Conservation (phyloP, 139 green algal genomes). For the Chlorella sorokiniana region DNA sequence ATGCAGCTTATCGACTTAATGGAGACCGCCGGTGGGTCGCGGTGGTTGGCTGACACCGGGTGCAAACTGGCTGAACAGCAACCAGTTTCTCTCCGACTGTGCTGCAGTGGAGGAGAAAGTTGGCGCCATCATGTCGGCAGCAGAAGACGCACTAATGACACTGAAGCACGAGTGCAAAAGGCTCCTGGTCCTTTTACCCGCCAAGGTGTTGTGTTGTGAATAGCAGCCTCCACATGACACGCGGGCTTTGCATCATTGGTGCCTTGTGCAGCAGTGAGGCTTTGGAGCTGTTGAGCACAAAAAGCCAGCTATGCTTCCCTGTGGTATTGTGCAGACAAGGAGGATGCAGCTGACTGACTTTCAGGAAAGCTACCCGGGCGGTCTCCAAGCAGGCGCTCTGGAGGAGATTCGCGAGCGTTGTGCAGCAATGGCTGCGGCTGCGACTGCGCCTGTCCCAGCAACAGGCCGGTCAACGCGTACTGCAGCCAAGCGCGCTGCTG, state of each 20-base stretch:
- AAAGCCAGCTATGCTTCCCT: neutral
- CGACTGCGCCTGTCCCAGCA: neutral
- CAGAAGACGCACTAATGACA: slow-evolving; percentile 34
- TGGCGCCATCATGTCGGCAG: slow-evolving; percentile 26
- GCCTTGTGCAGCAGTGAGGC: neutral
- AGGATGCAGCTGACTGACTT: slow-evolving; percentile 41
- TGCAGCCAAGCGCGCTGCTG: slow-evolving; percentile 17
- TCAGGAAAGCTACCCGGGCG: slow-evolving; percentile 31
- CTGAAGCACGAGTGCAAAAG: slow-evolving; percentile 31
- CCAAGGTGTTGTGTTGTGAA: slow-evolving; percentile 22
- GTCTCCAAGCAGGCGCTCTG: slow-evolving; percentile 41
- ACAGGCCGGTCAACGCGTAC: slow-evolving; percentile 5
- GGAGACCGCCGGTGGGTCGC: neutral
- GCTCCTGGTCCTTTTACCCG: slow-evolving; percentile 35
- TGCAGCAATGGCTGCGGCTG: slow-evolving; percentile 26
- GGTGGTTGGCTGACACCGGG: neutral
- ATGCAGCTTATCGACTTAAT: slow-evolving; percentile 26
- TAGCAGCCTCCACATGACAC: neutral
- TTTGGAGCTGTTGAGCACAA: neutral
- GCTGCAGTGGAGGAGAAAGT: slow-evolving; percentile 46
- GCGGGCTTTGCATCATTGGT: no score
- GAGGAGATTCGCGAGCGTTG: slow-evolving; percentile 37
- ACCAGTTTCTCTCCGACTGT: neutral
- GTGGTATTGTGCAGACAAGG: slow-evolving; percentile 9
- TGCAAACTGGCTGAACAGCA: neutral